Conservation (phyloP, 306 rosid genomes). For the Sechiopsis laciniata region DNA sequence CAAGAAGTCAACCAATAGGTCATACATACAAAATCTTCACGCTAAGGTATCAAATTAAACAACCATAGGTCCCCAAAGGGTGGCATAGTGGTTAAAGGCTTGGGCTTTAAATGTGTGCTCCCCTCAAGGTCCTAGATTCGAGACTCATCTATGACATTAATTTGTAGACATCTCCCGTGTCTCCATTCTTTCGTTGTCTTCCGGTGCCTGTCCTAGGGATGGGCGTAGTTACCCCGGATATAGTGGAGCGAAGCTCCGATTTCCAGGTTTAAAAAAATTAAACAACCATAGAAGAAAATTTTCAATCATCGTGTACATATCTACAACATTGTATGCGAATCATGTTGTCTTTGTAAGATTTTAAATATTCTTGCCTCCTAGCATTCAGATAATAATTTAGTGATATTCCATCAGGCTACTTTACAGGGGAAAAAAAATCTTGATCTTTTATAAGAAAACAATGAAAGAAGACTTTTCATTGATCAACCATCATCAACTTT, state of each 20-base stretch:
- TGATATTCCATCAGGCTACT: neutral
- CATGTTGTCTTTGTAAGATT: neutral
- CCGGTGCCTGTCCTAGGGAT: too few relatives aligned
- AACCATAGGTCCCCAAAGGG: too few relatives aligned
- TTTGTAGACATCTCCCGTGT: too few relatives aligned
- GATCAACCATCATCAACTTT: neutral
- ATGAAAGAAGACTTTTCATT: neutral
- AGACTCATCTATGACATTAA: too few relatives aligned
- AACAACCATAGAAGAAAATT: neutral
- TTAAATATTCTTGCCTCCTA: neutral
- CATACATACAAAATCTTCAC: neutral
- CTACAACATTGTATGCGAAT: neutral
- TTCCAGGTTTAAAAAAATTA: too few relatives aligned
- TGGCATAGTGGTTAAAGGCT: too few relatives aligned
- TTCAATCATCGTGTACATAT: neutral
- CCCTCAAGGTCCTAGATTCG: too few relatives aligned
- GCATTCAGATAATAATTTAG: neutral
- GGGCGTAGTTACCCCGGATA: too few relatives aligned
- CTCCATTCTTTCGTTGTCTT: too few relatives aligned
- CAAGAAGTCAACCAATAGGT: neutral
- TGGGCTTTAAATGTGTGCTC: too few relatives aligned
- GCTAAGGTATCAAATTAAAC: neutral
- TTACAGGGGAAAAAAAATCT: neutral
- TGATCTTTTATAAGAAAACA: neutral
- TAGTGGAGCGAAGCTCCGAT: too few relatives aligned